Evolutionary conservation across 2,329 filamentous ascomycete genomes (phyloP).

Genomic region (Cladosporium sp.): DNA sequence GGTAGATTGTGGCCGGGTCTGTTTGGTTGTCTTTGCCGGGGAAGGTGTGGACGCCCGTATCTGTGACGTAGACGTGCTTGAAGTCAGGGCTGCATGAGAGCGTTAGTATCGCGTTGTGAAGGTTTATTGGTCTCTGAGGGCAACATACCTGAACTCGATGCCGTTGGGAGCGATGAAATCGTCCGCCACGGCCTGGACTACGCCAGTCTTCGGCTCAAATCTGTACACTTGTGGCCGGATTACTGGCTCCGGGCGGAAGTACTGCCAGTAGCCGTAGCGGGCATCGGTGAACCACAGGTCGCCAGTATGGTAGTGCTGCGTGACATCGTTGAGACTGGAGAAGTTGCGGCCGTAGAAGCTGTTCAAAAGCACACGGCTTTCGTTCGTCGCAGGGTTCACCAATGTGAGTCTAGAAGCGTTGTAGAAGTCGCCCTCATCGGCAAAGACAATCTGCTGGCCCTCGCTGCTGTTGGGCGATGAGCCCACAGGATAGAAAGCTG

Average conservation of each 20-base stretch:
- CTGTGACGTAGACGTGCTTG: conserved; percentile 49
- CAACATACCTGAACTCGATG: conserved; percentile 41
- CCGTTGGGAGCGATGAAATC: conserved; percentile 53
- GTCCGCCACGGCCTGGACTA: conserved; percentile 52
- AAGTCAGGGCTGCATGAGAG: conserved; percentile 38
- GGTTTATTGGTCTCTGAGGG: not conserved
- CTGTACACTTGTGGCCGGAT: conserved; percentile 49
- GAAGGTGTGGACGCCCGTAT: conserved; percentile 41
- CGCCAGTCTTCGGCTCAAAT: conserved; percentile 46
- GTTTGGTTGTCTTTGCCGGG: conserved; percentile 30
- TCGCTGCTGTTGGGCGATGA: conserved; percentile 25
- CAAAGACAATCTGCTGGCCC: conserved; percentile 29
- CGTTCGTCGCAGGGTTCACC: conserved; percentile 24
- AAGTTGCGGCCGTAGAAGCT: conserved; percentile 58
- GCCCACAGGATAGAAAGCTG: conserved; percentile 28
- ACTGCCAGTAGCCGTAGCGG: conserved; percentile 51
- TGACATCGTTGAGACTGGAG: conserved; percentile 54
- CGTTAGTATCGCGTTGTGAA: not conserved
- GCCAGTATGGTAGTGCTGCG: conserved; percentile 47
- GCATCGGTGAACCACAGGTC: conserved; percentile 60
- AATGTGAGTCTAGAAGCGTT: conserved; percentile 23
- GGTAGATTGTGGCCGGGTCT: conserved; percentile 37
- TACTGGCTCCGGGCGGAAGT: conserved; percentile 18
- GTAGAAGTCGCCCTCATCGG: conserved; percentile 26
- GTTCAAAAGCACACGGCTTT: conserved; percentile 42